Conservation (phyloP, 768 basidiomycete genomes). For the Leccinum pellstonianum region DNA sequence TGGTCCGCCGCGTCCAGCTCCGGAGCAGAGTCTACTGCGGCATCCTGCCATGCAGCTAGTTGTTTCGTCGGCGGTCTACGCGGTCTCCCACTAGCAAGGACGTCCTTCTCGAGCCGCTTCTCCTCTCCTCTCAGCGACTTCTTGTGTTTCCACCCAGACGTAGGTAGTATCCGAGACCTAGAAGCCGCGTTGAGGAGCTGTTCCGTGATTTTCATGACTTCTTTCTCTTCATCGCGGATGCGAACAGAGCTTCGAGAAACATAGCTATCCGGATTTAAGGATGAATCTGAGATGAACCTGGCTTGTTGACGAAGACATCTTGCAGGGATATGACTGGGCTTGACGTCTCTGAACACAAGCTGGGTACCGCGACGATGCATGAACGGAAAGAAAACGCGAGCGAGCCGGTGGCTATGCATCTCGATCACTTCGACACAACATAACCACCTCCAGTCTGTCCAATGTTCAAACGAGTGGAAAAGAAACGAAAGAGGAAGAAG, state of each 20-base stretch:
- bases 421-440: neutral
- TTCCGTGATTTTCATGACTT: conserved; percentile 24
- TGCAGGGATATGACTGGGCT: conserved; percentile 12
- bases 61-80: conserved; percentile 26
- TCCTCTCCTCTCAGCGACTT: conserved; percentile 39
- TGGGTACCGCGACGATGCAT: conserved; percentile 30
- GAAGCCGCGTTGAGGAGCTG: conserved; percentile 37
- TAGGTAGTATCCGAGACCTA: conserved; percentile 22
- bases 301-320: conserved; percentile 4
- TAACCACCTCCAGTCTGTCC: neutral
- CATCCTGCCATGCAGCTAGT: conserved; percentile 27
- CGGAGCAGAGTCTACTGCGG: conserved; percentile 12
- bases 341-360: conserved; percentile 19
- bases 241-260: neutral
- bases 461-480: conserved; percentile 83
- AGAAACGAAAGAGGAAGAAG: conserved; percentile 56
- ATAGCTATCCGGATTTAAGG: neutral
- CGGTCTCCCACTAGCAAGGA: conserved; percentile 13
- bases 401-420: conserved; percentile 26
- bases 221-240: conserved; percentile 4
- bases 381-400: conserved; percentile 26
- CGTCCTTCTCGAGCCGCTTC: conserved; percentile 33
- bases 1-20: conserved; percentile 17
- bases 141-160: conserved; percentile 38
- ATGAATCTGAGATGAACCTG: neutral